A percentile compares a stretch with the other conserved stretches of the same genome.
Conservation (phyloP, 176 grass and related monocot species). For the Avena atlantica region DNA sequence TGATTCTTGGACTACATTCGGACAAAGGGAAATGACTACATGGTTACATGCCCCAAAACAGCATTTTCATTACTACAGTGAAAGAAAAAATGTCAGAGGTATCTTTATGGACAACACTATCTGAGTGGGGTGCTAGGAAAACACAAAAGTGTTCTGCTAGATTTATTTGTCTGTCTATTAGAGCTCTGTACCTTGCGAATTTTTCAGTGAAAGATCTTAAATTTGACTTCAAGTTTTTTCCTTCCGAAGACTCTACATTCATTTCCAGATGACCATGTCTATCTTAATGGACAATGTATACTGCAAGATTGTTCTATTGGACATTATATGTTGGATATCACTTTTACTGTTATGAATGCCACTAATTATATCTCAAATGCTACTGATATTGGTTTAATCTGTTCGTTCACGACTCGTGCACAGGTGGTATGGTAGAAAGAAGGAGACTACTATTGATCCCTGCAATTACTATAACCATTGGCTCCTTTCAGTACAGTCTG, state of each 20-base stretch:
- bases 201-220: not conserved
- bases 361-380: constrained; percentile 2
- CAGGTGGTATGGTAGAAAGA: constrained; percentile 53
- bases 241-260: not conserved
- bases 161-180: not conserved
- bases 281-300: not conserved
- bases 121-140: not conserved
- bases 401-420: constrained; percentile 36
- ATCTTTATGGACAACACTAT: not conserved
- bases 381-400: constrained; percentile 13
- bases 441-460: constrained; percentile 70
- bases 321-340: not conserved
- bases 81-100: not conserved
- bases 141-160: not conserved
- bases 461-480: constrained; percentile 53
- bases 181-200: not conserved
- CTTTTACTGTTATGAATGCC: not conserved
- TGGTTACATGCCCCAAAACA: not conserved
- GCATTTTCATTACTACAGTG: not conserved
- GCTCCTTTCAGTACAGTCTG: constrained; percentile 50
- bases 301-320: not conserved
- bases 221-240: not conserved
- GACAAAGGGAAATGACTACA: not conserved
- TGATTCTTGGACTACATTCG: not conserved
- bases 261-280: not conserved